Evolutionary conservation across 179 eudicot species (phyloP), one percentile per base, ranked within the genome.

Genomic region (Camellia oleifera): DNA sequence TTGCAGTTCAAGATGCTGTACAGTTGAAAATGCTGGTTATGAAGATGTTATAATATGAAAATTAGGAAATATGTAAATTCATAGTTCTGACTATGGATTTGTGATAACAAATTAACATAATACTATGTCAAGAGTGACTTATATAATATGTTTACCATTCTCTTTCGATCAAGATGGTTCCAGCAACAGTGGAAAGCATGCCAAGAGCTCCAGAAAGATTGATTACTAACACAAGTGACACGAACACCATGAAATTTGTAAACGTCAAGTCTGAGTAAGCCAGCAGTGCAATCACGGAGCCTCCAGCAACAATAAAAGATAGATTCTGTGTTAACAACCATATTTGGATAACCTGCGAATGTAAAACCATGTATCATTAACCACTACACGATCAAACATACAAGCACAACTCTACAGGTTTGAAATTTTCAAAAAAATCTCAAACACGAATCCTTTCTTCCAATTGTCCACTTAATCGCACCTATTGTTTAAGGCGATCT

Each of bases 131-230:
- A 65, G 42, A 13, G 40, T 15, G 14, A 67, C 5, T 40, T 8
- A 9, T 14, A 42, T 13, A 45, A 64, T 75, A 68, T 10, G 52
- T 14, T 86, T 81, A 95, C 99, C 99, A 95, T 90, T 95, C 99
- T 91, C 95, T 90, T 89, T 95, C 99, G 14, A 95, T 84, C 90
- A 95, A 84, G 85, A 95, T 91, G 81, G 99, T 95, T 80, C 99
- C 99, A 57, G 94, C 98, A 73, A 95, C 94, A 67, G 97, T 91
- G 42, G 99, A 93, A 81, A 95, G 97, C 80, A 90, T 89, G 14
- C 89, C 99, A 79, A 93, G 77, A 54, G 97, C 99, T 82, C 99
- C 99, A 44, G 95, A 92, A 26, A 91, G 57, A 82, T 90, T 88
- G 66, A 89, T 91, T 53, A 89, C 48, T 8, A 80, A 73, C 46